Base-by-base conservation (phyloP, 176 grass and related monocot genomes). In the Stipa capillata region DNA sequence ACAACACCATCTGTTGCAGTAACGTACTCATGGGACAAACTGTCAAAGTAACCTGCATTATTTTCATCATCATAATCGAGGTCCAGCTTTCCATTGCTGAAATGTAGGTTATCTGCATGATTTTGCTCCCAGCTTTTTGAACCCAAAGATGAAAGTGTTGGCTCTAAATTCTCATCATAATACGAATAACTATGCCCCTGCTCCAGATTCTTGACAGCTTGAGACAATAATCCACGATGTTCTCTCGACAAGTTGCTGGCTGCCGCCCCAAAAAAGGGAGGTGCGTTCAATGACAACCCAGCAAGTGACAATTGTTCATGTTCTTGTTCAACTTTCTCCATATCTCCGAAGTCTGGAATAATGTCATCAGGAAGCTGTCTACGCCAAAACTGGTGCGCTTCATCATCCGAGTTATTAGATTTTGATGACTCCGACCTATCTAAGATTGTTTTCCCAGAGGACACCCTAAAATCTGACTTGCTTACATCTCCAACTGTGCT, bases 321-420 rank as follows among this genome's bases (percentile, higher is more conserved):
- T 54, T 53, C 65, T n/a, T 55, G 74, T 56, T 88, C 78, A 24
- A 73, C 64, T 53, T 82, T 83, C 60, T 72, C 82, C 47, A 81
- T 71, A 15, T 57, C 65, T 24, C 70, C 77, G 24, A 88, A 91
- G 49, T 91, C 89, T 65, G 89, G 82, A 53, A 74, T 88, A 49
- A 91, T 88, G 69, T 91, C 85, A 82, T 91, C 89, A 78, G 89
- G 89, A 65, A 91, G 89, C 51, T 87, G 89, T 15, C 14, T 45
- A 45, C 76, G 43, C 82, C n/a, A n/a, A n/a, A n/a, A n/a, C n/a
- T n/a, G n/a, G n/a, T n/a, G n/a, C n/a, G n/a, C n/a, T n/a, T n/a
- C n/a, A n/a, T n/a, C n/a, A n/a, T n/a, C n/a, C n/a, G n/a, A n/a
- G n/a, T n/a, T n/a, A n/a, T n/a, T n/a, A n/a, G n/a, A n/a, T n/a